phyloP scores from a whole-genome alignment of 1,284 basidiomycete genomes.

The Somion occarium region DNA sequence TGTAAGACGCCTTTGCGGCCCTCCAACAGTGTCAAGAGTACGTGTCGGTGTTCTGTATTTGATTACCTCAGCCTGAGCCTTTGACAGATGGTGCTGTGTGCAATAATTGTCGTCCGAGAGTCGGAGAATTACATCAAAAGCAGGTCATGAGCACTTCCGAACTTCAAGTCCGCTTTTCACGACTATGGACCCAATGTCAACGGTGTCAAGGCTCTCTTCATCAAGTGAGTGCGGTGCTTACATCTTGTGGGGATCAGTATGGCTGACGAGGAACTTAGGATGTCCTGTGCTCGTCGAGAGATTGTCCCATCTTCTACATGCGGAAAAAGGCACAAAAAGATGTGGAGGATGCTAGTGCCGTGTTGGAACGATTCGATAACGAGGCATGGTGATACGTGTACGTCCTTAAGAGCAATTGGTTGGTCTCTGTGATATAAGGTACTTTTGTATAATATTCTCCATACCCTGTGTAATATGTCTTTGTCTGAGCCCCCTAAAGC shows the following conservation, averaged over 20 bases:
- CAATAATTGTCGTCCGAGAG: slow-evolving; percentile 81
- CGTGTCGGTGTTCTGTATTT: slow-evolving; percentile 14
- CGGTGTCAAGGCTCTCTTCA: slow-evolving; percentile 94
- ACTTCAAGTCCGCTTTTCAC: slow-evolving; percentile 85
- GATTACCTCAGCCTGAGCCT: background rate
- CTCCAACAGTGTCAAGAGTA: slow-evolving; percentile 70
- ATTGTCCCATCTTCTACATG: slow-evolving; percentile 99
- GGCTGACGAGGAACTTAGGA: slow-evolving; percentile 48
- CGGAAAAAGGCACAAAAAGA: slow-evolving; percentile 96
- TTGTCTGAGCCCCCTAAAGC: no score
- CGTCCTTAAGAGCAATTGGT: no score
- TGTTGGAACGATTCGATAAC: slow-evolving; percentile 79
- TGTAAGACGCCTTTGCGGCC: slow-evolving; percentile 84
- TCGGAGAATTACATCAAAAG: slow-evolving; percentile 89
- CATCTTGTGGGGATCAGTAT: background rate
- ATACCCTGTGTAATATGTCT: background rate
- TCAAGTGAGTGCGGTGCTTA: slow-evolving; percentile 49
- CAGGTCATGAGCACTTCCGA: slow-evolving; percentile 72
- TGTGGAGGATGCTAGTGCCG: slow-evolving; percentile 75
- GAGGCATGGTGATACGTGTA: slow-evolving; percentile 45
- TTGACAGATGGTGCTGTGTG: slow-evolving; percentile 83
- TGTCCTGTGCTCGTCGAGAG: slow-evolving; percentile 93
- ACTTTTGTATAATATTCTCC: background rate
- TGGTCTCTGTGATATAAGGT: no score
- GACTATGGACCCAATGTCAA: slow-evolving; percentile 96